These are phyloP conservation scores for Geopyxis carbonaria DNA, from an alignment of 495 filamentous ascomycete species.

Conservation along the genomic window DNA sequence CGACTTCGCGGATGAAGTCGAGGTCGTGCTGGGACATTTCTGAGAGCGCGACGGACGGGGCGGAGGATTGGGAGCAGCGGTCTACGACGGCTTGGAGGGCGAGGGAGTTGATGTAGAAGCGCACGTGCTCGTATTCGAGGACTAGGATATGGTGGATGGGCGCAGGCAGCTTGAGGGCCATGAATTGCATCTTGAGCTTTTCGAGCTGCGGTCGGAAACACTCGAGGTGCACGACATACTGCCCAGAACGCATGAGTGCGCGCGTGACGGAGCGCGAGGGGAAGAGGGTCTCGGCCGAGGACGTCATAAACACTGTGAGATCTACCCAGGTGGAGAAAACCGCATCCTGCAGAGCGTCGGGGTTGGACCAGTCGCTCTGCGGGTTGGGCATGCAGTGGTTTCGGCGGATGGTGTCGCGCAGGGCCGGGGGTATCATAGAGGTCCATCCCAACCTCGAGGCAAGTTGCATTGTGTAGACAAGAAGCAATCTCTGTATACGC, in stretches of 20 bases:
- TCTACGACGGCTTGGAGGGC: slow-evolving; percentile 90
- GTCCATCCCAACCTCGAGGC: slow-evolving; percentile 85
- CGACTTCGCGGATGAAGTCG: slow-evolving; percentile 72
- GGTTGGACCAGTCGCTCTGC: slow-evolving; percentile 8
- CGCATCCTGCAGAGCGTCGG: slow-evolving; percentile 40
- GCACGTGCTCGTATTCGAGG: slow-evolving; percentile 80
- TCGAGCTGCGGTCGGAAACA: slow-evolving; percentile 59
- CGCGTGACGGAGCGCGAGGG: slow-evolving; percentile 67
- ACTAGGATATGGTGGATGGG: slow-evolving; percentile 68
- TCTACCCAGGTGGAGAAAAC: slow-evolving; percentile 87
- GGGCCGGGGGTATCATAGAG: slow-evolving; percentile 65
- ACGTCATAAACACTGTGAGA: slow-evolving; percentile 75
- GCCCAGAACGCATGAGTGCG: slow-evolving; percentile 66
- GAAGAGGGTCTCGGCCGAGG: slow-evolving; percentile 71
- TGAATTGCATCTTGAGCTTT: slow-evolving; percentile 59
- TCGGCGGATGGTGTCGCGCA: slow-evolving; percentile 24
- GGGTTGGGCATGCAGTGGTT: slow-evolving; percentile 12
- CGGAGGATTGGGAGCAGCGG: slow-evolving; percentile 45
- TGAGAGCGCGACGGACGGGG: slow-evolving; percentile 37
- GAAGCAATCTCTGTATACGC: slow-evolving; percentile 65
- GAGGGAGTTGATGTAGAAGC: slow-evolving; percentile 83
- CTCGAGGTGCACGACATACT: slow-evolving; percentile 63
- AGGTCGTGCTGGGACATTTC: slow-evolving; percentile 38
- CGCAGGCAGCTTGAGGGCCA: slow-evolving; percentile 48
- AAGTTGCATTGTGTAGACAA: slow-evolving; percentile 80